Percentiles rank a stretch among this genome's conserved stretches.
phyloP scores from a whole-genome alignment of 2,329 filamentous ascomycete species.

The Fusarium dlaminii region DNA sequence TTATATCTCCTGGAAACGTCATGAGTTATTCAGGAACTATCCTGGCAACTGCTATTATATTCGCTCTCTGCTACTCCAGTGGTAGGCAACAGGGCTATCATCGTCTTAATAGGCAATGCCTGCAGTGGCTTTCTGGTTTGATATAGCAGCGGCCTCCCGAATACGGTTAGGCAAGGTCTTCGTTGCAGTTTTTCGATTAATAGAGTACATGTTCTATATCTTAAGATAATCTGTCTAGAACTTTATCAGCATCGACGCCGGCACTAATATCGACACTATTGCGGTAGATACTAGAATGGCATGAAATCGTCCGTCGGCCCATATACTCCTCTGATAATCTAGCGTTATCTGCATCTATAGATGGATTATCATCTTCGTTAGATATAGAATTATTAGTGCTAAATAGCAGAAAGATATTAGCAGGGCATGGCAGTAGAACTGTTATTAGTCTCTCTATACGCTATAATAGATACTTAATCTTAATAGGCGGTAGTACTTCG shows the following conservation, averaged over 20 bases:
- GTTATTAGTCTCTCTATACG: not conserved
- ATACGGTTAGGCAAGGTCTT: not conserved
- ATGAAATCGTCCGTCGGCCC: not conserved
- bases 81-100: not conserved
- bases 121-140: not conserved
- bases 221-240: not conserved
- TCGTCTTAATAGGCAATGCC: not conserved
- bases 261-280: not conserved
- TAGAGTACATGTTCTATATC: not conserved
- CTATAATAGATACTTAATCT: conserved; percentile 53
- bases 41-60: not conserved
- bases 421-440: not conserved
- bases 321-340: not conserved
- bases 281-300: not conserved
- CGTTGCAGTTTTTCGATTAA: not conserved
- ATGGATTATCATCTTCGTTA: not conserved
- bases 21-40: not conserved
- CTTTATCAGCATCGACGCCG: not conserved
- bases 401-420: not conserved
- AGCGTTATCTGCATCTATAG: not conserved
- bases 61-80: not conserved
- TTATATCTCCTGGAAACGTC: not conserved
- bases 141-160: not conserved
- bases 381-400: not conserved
- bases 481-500: conserved; percentile 33